A percentile compares a stretch with the other conserved stretches of the same genome.
phyloP scores from a whole-genome alignment of 805 yeast species.

The Yarrowia hollandica region DNA sequence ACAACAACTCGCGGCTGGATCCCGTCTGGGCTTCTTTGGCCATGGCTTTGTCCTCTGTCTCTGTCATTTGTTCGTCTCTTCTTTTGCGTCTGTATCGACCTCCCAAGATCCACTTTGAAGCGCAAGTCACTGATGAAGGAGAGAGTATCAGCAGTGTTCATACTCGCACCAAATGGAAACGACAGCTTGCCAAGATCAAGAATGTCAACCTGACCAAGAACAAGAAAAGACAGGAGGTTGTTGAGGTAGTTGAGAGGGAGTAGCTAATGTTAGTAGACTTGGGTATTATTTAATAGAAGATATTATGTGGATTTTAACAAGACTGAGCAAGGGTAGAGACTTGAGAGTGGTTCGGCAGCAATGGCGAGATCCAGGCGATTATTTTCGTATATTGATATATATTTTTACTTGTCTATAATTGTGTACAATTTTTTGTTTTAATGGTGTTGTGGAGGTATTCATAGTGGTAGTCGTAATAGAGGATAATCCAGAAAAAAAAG shows the following conservation, averaged over 20 bases:
- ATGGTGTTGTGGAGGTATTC: no score
- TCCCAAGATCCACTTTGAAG: constrained; percentile 1
- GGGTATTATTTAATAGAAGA: background rate
- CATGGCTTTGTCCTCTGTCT: constrained; percentile 90
- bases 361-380: no score
- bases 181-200: background rate
- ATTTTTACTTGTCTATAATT: no score
- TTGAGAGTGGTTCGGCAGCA: no score
- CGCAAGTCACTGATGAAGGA: background rate
- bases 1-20: constrained; percentile 66
- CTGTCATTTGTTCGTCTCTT: constrained; percentile 81
- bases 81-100: constrained; percentile 56
- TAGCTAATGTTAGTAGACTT: background rate
- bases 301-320: no score
- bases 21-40: constrained; percentile 90
- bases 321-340: no score
- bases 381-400: no score
- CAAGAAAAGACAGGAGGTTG: background rate
- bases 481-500: no score
- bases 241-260: background rate
- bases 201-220: background rate
- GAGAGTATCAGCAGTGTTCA: constrained; percentile 7
- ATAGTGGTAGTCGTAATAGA: no score
- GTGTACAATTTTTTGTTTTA: no score
- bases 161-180: background rate